phyloP scores from a whole-genome alignment of 2,329 filamentous ascomycete species.

The Dactylellina haptotyla region DNA sequence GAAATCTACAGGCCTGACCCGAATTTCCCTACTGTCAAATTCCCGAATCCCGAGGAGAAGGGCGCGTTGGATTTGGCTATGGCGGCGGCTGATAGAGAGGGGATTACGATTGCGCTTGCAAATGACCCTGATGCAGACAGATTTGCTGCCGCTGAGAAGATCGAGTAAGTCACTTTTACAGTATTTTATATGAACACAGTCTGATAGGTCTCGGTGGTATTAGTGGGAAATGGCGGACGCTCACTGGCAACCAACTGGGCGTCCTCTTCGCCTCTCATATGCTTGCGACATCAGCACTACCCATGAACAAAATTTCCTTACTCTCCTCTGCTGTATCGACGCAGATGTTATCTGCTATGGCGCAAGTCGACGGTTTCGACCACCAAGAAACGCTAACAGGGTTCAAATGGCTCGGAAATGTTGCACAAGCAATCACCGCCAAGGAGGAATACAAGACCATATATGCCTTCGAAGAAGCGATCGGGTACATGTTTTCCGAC shows the following conservation, averaged over 20 bases:
- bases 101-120: slow-evolving; percentile 68
- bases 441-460: slow-evolving; percentile 65
- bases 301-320: slow-evolving; percentile 65
- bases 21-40: slow-evolving; percentile 72
- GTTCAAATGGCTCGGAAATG: slow-evolving; percentile 75
- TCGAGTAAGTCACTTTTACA: slow-evolving; percentile 60
- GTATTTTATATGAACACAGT: too few species aligned
- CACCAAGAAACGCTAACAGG: slow-evolving; percentile 73
- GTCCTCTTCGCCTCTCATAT: slow-evolving; percentile 70
- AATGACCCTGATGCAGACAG: slow-evolving; percentile 75
- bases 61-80: slow-evolving; percentile 72
- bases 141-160: slow-evolving; percentile 70
- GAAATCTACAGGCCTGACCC: slow-evolving; percentile 67
- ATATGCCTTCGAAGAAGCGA: slow-evolving; percentile 73
- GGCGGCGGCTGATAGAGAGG: slow-evolving; percentile 66
- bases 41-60: slow-evolving; percentile 74
- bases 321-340: slow-evolving; percentile 73
- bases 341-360: slow-evolving; percentile 71
- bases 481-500: slow-evolving; percentile 73
- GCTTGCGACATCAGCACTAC: slow-evolving; percentile 61
- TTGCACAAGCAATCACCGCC: slow-evolving; percentile 66
- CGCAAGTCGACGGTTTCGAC: slow-evolving; percentile 67
- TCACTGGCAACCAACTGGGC: slow-evolving; percentile 74
- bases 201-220: too few species aligned
- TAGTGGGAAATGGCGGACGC: slow-evolving; percentile 68